Evolutionary conservation across 1,284 basidiomycete species (phyloP), one percentile per base, ranked within the genome.

Genomic region (Heterobasidion irregulare): DNA sequence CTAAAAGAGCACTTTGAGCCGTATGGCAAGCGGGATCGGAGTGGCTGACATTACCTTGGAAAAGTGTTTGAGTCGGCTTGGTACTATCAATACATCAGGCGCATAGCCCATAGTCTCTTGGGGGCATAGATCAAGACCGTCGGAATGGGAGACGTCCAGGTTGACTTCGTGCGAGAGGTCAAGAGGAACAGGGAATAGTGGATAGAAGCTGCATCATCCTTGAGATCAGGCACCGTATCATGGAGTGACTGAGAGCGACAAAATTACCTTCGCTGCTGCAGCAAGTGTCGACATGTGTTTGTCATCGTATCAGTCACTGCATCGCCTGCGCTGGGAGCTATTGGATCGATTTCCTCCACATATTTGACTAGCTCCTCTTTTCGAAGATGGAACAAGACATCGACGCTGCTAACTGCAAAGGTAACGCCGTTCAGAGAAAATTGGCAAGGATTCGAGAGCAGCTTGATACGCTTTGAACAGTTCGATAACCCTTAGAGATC

Each of bases 351-450:
- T 60, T 89, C 89, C 53, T 80, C 75, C 2, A 84, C 85, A 34
- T 81, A 78, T 65, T 85, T 87, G 59, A 89, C 77, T 55, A 86
- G 81, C 66, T 98, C 92, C 63, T 97, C 90, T 58, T 84, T 86
- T 53, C 87, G 82, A 2, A 99, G 74, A 66, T 97, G 94, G 70
- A 94, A 94, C 26, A 99, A 73, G 0, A 87, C 80, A 67, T 99
- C 97, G 6, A 92, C 83, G 55, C 90, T 93, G 15, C 82, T 88
- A 6, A 82, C 77, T 0, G 80, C 90, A 61, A 99, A 88, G 1
- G 82, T 75, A 34, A 97, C 71, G 53, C 87, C 92, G 67, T 98
- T 96, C 60, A 99, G 72, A 33, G 82, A 80, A 69, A 98, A 94
- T 4, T 80, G 78, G 19, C 84, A 80, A 0, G 97, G 97, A 64